Base-by-base conservation (phyloP, 768 basidiomycete species). In the Suillus decipiens region DNA sequence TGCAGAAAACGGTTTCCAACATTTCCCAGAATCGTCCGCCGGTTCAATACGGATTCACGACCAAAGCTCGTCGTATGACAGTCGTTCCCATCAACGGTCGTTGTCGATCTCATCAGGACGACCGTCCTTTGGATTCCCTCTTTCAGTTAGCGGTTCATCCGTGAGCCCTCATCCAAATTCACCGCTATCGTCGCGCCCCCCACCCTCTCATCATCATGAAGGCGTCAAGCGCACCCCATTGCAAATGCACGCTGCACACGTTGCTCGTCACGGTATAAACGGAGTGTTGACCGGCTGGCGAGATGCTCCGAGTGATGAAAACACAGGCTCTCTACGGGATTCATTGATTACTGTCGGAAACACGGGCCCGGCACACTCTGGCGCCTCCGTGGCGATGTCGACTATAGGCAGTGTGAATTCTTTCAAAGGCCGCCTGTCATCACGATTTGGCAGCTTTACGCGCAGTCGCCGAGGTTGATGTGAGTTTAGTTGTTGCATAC, bases 231-330 rank as follows among this genome's bases (percentile, higher is more conserved):
- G 87, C 68, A 93, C 93, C 0, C 89, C 89, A 2, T 78, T 95
- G 22, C 92, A 93, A 67, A 82, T 89, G 19, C 89, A 93, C 65
- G 81, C 94, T 0, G 93, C 92, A 6, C 88, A 93, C 66, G 81
- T 95, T 7, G 86, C 92, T 19, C 83, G 90, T 33, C 90, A 94
- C 70, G 93, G 93, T 11, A 89, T 95, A 74, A 89, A 86, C 51
- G 92, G 89, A 1, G 88, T 95, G 6, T 84, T 92, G 33, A 91
- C 89, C 1, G 89, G 89, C 8, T 91, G 90, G 42, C 86, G 85
- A 4, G 91, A 92, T 50, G 77, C 66, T 33, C 63, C 76, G 42
- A 80, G 77, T 68, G 82, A 82, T 55, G 61, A 70, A 1, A 79
- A 78, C 5, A 71, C 68, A 2, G 84, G 81, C 1, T 93, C 92